Conservation (phyloP, 305 asterid genomes). For the Lippia alba region DNA sequence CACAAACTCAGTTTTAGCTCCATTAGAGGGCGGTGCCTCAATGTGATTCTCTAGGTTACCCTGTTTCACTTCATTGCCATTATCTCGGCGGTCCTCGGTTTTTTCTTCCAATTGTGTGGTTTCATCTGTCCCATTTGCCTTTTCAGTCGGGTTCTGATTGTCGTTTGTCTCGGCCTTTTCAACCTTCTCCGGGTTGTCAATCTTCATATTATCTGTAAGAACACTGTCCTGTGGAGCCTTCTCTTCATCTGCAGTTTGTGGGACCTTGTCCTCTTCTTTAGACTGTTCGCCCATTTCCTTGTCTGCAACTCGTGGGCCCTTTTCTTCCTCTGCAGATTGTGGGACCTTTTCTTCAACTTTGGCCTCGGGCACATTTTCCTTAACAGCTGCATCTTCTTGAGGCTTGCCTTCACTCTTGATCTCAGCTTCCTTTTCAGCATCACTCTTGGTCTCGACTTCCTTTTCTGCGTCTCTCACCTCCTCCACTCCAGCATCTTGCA, state of each 20-base stretch:
- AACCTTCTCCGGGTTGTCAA: slow-evolving; percentile 21
- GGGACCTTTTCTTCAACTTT: slow-evolving; percentile 30
- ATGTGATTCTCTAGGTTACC: slow-evolving; percentile 24
- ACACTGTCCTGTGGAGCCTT: slow-evolving; percentile 32
- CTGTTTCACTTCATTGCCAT: slow-evolving; percentile 29
- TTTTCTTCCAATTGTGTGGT: slow-evolving; percentile 34
- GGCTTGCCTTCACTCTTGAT: no score
- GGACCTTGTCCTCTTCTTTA: slow-evolving; percentile 22
- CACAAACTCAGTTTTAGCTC: slow-evolving; percentile 28
- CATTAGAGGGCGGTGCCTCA: slow-evolving; percentile 24
- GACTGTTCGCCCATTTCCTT: no score
- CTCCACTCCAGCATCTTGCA: slow-evolving; percentile 38
- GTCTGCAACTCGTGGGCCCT: no score
- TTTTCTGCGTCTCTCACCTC: slow-evolving; percentile 35
- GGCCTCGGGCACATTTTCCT: slow-evolving; percentile 33
- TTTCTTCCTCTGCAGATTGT: no score
- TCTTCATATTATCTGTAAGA: slow-evolving; percentile 21
- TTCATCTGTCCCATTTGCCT: slow-evolving; percentile 39
- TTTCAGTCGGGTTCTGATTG: slow-evolving; percentile 31
- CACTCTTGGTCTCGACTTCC: slow-evolving; percentile 31
- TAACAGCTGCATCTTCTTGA: background rate
- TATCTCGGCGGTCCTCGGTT: slow-evolving; percentile 33
- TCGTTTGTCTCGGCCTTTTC: slow-evolving; percentile 20
- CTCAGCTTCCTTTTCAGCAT: slow-evolving; percentile 31
- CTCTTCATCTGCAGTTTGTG: slow-evolving; percentile 34